Percentiles rank a stretch among this genome's conserved stretches.
Conservation (phyloP, 23 red algal species). For the Gracilaria gracilis region DNA sequence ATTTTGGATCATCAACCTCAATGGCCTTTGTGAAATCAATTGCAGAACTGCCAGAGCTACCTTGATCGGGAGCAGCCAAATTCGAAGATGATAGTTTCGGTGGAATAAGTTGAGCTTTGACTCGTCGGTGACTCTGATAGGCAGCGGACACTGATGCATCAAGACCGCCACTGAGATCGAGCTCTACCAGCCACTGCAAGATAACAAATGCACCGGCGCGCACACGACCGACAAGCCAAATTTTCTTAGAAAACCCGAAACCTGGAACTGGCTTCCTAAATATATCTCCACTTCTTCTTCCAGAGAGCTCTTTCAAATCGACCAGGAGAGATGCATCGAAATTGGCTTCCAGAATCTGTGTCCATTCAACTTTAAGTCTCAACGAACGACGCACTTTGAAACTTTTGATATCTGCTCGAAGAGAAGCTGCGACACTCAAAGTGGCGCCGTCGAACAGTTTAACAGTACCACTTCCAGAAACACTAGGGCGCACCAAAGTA, state of each 20-base stretch:
- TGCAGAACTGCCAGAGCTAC: constrained; percentile 23
- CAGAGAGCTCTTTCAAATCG: background rate
- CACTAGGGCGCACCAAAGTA: constrained; percentile 2
- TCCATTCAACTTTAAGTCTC: constrained; percentile 27
- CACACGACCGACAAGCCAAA: constrained; percentile 12
- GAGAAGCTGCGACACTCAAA: constrained; percentile 1
- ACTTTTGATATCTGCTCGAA: constrained; percentile 18
- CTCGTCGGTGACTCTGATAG: background rate
- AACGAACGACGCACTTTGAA: background rate
- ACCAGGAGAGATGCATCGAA: background rate
- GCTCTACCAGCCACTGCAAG: constrained; percentile 4
- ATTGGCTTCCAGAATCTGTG: constrained; percentile 11
- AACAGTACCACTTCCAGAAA: constrained; percentile 24
- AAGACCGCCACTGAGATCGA: constrained; percentile 8
- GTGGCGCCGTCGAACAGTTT: background rate
- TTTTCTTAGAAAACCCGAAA: constrained; percentile 1
- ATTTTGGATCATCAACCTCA: background rate
- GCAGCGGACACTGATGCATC: background rate
- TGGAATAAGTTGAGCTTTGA: constrained; percentile 1
- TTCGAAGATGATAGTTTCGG: background rate
- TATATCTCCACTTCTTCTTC: constrained; percentile 11
- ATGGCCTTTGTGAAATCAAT: background rate
- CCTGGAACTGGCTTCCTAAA: background rate
- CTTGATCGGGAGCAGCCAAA: background rate
- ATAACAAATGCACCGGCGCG: constrained; percentile 20